Evolutionary conservation across 345 rosid species (phyloP).

Genomic region (Excoecaria agallocha): DNA sequence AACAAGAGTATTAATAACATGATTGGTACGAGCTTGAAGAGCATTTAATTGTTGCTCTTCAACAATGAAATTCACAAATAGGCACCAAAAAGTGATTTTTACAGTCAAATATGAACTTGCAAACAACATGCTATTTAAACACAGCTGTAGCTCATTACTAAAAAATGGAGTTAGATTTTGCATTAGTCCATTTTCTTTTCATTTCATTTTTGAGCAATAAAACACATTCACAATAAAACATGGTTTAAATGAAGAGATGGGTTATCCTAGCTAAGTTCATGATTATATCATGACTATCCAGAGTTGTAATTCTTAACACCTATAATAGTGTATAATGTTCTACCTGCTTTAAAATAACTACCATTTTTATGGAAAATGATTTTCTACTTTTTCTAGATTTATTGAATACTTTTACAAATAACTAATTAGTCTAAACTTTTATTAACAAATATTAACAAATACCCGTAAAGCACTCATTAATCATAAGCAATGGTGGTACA

Average conservation of each 20-base stretch:
- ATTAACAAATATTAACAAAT: too few species aligned
- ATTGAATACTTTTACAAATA: neutral
- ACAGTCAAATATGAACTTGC: too few species aligned
- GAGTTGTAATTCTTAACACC: neutral
- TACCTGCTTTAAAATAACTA: neutral
- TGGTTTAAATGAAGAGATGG: neutral
- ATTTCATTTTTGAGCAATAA: neutral
- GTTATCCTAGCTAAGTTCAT: neutral
- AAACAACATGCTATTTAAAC: too few species aligned
- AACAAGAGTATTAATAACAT: too few species aligned
- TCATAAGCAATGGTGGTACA: too few species aligned
- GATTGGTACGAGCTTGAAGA: too few species aligned
- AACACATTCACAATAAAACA: neutral
- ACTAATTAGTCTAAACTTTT: neutral
- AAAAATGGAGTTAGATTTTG: neutral
- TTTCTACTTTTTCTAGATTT: neutral
- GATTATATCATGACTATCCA: neutral
- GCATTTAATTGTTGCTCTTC: too few species aligned
- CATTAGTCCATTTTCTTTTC: neutral
- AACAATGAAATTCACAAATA: too few species aligned
- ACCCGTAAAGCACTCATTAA: too few species aligned
- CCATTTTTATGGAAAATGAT: neutral
- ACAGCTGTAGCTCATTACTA: neutral
- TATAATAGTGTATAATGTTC: neutral
- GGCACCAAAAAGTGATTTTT: too few species aligned